Conservation (phyloP, 805 yeast genomes). For the Ogataea nitratoaversa region DNA sequence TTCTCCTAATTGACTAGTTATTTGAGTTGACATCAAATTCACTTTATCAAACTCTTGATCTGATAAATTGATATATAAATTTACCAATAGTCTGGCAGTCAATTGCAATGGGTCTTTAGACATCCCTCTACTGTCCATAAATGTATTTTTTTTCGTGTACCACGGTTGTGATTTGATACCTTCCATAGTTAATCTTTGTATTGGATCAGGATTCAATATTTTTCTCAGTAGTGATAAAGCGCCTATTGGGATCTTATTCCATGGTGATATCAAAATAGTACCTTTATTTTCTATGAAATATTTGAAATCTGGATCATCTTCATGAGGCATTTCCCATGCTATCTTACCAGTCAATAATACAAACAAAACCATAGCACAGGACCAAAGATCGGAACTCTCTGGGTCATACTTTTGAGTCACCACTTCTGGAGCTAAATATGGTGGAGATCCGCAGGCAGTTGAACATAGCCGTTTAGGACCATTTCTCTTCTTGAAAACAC, state of each 20-base stretch:
- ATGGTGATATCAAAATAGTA: slow-evolving; percentile 42
- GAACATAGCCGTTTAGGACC: slow-evolving; percentile 45
- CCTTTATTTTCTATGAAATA: slow-evolving; percentile 40
- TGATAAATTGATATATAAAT: slow-evolving; percentile 48
- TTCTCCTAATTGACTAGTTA: slow-evolving; percentile 22
- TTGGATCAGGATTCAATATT: slow-evolving; percentile 47
- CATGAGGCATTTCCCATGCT: slow-evolving; percentile 67
- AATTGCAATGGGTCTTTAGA: slow-evolving; percentile 51
- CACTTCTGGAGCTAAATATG: slow-evolving; percentile 78
- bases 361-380: slow-evolving; percentile 60
- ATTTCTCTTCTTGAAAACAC: slow-evolving; percentile 46
- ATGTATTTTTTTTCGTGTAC: slow-evolving; percentile 42
- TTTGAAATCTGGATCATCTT: slow-evolving; percentile 41
- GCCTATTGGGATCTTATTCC: slow-evolving; percentile 49
- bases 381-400: slow-evolving; percentile 61
- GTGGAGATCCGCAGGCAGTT: slow-evolving; percentile 68
- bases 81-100: slow-evolving; percentile 47
- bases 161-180: slow-evolving; percentile 51
- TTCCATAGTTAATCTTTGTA: slow-evolving; percentile 37
- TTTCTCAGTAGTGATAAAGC: slow-evolving; percentile 50
- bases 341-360: slow-evolving; percentile 62
- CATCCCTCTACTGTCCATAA: slow-evolving; percentile 41
- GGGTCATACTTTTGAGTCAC: slow-evolving; percentile 49
- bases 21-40: slow-evolving; percentile 24
- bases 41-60: slow-evolving; percentile 40